Percentiles rank a stretch among this genome's conserved stretches.
phyloP scores from a whole-genome alignment of 202 grass and related monocot species.

The Cymbopogon flexuosus region DNA sequence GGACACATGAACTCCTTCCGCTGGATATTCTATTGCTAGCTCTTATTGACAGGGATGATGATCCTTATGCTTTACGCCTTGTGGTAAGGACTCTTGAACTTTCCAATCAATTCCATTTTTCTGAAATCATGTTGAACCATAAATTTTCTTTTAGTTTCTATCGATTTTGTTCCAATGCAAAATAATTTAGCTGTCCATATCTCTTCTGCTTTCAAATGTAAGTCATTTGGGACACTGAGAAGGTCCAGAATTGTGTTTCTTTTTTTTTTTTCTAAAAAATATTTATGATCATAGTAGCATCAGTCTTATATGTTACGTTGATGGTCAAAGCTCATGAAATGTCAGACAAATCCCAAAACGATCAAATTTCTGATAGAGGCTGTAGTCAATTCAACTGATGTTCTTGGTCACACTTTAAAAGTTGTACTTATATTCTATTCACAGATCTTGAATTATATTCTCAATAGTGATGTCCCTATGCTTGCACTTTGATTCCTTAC shows the following conservation, averaged over 20 bases:
- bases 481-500: not conserved
- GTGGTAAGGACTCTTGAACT: constrained; percentile 58
- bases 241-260: not conserved
- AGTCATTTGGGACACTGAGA: not conserved
- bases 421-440: constrained; percentile 17
- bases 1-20: constrained; percentile 88
- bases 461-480: not conserved
- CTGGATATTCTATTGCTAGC: constrained; percentile 91
- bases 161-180: constrained; percentile 17
- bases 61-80: constrained; percentile 81
- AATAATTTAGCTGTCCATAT: constrained; percentile 5
- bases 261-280: not conserved
- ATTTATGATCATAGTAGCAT: not conserved
- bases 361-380: not conserved
- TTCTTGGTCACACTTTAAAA: not conserved
- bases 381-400: constrained; percentile 1
- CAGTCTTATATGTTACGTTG: not conserved
- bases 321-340: not conserved
- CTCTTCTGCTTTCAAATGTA: not conserved
- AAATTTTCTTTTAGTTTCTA: constrained; percentile 9
- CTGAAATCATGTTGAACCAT: constrained; percentile 15
- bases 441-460: not conserved
- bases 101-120: constrained; percentile 15
- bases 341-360: not conserved
- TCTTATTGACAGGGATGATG: constrained; percentile 96